Percentiles rank a stretch among this genome's conserved stretches.
phyloP scores from a whole-genome alignment of 371 early-diverging fungal species.

The Chytridium lagenaria region DNA sequence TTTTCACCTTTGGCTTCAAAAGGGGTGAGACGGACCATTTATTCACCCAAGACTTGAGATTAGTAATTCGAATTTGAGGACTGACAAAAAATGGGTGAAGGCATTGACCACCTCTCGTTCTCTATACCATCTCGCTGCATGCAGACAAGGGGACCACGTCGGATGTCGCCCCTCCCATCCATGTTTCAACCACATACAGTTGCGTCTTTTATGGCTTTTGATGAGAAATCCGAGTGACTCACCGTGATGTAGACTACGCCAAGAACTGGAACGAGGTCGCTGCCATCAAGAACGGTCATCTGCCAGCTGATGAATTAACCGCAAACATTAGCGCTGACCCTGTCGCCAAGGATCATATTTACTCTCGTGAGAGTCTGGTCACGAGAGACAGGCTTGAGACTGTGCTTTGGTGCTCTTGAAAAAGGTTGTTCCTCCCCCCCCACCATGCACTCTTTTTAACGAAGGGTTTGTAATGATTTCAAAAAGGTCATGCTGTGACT shows the following conservation, averaged over 20 bases:
- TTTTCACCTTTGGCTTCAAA: too few relatives aligned
- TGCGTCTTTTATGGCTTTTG: not conserved
- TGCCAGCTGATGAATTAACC: too few relatives aligned
- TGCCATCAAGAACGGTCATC: slow-evolving; percentile 30
- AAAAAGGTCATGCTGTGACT: slow-evolving; percentile 46
- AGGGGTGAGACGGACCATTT: too few relatives aligned
- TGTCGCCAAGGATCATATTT: slow-evolving; percentile 28
- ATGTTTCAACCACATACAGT: slow-evolving; percentile 50
- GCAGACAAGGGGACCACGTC: slow-evolving; percentile 25
- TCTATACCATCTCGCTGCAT: slow-evolving; percentile 33
- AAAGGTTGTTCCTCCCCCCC: slow-evolving; percentile 25
- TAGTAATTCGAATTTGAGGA: too few relatives aligned
- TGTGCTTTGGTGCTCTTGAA: slow-evolving; percentile 45
- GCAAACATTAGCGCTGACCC: too few relatives aligned
- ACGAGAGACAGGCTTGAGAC: slow-evolving; percentile 38
- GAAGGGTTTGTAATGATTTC: not conserved
- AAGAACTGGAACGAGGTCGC: slow-evolving; percentile 30
- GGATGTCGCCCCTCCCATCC: slow-evolving; percentile 46
- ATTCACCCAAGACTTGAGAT: too few relatives aligned
- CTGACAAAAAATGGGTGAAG: too few relatives aligned
- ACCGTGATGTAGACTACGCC: slow-evolving; percentile 24
- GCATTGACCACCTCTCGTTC: too few relatives aligned
- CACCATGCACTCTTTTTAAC: too few relatives aligned
- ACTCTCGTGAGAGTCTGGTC: slow-evolving; percentile 40
- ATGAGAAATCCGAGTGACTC: not conserved